Evolutionary conservation across 352 stramenopile genomes (phyloP).

Genomic region (Phytophthora kernoviae): DNA sequence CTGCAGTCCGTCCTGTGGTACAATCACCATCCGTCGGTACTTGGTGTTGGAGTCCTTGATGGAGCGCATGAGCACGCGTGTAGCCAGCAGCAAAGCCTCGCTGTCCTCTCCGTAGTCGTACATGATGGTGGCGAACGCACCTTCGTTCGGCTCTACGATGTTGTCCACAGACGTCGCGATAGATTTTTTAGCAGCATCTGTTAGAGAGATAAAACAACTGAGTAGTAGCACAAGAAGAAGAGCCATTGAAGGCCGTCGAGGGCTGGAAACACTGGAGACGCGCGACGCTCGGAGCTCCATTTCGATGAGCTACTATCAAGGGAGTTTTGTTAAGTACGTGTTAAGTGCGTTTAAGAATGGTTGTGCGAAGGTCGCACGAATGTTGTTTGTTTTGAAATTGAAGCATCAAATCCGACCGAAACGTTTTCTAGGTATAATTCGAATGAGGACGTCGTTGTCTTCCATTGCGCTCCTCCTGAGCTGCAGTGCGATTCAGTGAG

Average conservation of each 20-base stretch:
- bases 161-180: constrained; percentile 12
- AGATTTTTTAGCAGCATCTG: neutral
- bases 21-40: constrained; percentile 74
- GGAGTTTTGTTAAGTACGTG: no score
- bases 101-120: constrained; percentile 71
- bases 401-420: no score
- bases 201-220: constrained; percentile 5
- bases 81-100: constrained; percentile 63
- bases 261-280: neutral
- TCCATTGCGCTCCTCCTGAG: no score
- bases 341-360: no score
- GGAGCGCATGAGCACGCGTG: constrained; percentile 70
- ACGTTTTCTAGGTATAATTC: neutral
- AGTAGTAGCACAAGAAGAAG: constrained; percentile 1
- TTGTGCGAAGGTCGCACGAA: no score
- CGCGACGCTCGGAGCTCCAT: neutral
- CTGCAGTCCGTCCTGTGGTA: constrained; percentile 65
- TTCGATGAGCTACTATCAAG: neutral
- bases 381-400: no score
- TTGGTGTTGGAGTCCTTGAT: constrained; percentile 71
- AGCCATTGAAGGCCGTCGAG: neutral
- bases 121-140: constrained; percentile 71
- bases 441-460: no score
- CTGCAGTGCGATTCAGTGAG: no score
- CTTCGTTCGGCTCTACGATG: constrained; percentile 38